A percentile compares a stretch with the other conserved stretches of the same genome.
Conservation (phyloP, 108 stramenopile genomes). For the Fragilariopsis cylindrus region DNA sequence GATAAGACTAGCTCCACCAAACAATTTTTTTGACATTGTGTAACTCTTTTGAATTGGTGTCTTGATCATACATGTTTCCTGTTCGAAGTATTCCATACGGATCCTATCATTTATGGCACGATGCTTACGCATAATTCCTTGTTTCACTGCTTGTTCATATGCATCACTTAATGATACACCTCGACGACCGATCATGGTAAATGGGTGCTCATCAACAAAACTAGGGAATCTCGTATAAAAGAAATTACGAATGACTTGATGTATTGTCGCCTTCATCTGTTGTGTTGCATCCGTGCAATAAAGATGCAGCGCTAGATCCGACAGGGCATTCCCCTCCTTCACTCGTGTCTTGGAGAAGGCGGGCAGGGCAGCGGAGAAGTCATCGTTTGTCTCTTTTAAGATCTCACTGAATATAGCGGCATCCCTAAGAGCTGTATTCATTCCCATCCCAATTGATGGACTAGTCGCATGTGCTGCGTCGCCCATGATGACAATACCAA, state of each 20-base stretch:
- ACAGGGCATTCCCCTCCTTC: constrained; percentile 55
- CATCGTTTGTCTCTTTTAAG: constrained; percentile 44
- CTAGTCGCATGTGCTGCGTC: constrained; percentile 61
- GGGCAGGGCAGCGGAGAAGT: constrained; percentile 40
- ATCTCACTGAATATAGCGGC: constrained; percentile 50
- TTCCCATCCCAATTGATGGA: constrained; percentile 62
- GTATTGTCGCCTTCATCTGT: constrained; percentile 19
- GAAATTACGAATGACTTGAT: constrained; percentile 24
- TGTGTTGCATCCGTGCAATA: constrained; percentile 47
- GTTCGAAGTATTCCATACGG: constrained; percentile 50
- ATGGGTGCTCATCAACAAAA: constrained; percentile 33
- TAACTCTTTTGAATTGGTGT: background rate
- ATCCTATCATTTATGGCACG: constrained; percentile 44
- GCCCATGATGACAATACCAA: constrained; percentile 45
- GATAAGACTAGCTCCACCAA: background rate
- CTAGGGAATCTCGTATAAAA: constrained; percentile 42
- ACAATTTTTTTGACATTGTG: background rate
- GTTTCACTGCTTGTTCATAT: constrained; percentile 41
- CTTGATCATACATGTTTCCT: constrained; percentile 42
- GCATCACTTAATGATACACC: constrained; percentile 37
- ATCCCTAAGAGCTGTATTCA: constrained; percentile 69
- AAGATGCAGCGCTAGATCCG: constrained; percentile 42
- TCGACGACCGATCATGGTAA: constrained; percentile 26
- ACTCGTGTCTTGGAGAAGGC: constrained; percentile 51
- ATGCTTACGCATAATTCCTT: constrained; percentile 44